Evolutionary conservation across 805 yeast species (phyloP).

Genomic region (Metschnikowia hibisci): DNA sequence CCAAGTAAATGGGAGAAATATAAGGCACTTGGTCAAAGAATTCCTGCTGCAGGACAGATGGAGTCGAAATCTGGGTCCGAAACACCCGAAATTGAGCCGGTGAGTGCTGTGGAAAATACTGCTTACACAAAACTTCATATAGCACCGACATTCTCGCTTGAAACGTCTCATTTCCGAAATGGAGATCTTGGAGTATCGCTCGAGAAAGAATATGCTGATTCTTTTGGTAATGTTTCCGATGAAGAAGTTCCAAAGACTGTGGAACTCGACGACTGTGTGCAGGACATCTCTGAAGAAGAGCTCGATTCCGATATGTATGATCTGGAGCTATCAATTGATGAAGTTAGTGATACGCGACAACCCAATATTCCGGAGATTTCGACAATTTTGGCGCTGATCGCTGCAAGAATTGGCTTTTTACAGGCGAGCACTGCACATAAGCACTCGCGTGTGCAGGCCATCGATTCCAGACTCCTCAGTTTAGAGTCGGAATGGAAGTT

Average conservation of each 20-base stretch:
- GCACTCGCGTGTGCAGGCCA: too few species aligned
- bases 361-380: too few species aligned
- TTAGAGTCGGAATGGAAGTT: too few species aligned
- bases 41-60: not conserved
- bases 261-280: conserved; percentile 3
- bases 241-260: conserved; percentile 2
- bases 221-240: conserved; percentile 13
- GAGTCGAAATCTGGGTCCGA: not conserved
- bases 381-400: too few species aligned
- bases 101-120: conserved; percentile 16
- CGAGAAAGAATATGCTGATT: conserved; percentile 14
- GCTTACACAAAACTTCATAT: conserved; percentile 11
- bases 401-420: too few species aligned
- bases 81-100: too few species aligned
- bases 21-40: not conserved
- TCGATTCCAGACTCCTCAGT: too few species aligned
- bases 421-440: too few species aligned
- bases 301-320: conserved; percentile 11
- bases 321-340: conserved; percentile 12
- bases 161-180: conserved; percentile 13
- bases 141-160: conserved; percentile 11
- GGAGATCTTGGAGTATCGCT: conserved; percentile 3
- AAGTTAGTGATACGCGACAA: not conserved
- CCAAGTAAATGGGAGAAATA: conserved; percentile 1
- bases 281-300: conserved; percentile 1